A percentile compares a stretch with the other conserved stretches of the same genome.
Conservation (phyloP, 176 grass and related monocot species). For the Zoysia pacifica region DNA sequence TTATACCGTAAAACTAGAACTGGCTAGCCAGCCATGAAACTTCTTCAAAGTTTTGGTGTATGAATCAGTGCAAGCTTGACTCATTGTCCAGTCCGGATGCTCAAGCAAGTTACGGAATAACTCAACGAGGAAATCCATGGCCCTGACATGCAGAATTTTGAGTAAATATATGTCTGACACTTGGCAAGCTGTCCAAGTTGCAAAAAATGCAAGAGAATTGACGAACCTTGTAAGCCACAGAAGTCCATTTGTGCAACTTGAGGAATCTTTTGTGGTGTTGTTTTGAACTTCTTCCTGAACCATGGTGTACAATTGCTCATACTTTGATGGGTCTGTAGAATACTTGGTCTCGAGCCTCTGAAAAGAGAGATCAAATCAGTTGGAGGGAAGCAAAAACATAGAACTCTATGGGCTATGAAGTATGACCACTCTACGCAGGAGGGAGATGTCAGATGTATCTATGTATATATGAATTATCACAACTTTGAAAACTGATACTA, state of each 20-base stretch:
- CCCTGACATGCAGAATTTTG: slow-evolving; percentile 46
- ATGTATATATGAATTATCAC: slow-evolving; percentile 4
- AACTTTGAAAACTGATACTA: neutral
- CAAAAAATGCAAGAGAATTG: slow-evolving; percentile 20
- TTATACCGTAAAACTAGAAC: slow-evolving; percentile 88
- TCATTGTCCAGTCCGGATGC: slow-evolving; percentile 85
- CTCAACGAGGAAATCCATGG: slow-evolving; percentile 96
- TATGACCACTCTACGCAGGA: neutral
- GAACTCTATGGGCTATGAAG: neutral
- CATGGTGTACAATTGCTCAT: slow-evolving; percentile 81
- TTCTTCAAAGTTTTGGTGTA: slow-evolving; percentile 96
- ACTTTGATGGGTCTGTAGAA: slow-evolving; percentile 71
- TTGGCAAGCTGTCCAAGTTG: slow-evolving; percentile 10
- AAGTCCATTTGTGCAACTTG: slow-evolving; percentile 97
- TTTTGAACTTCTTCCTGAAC: slow-evolving; percentile 85
- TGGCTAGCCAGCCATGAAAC: slow-evolving; percentile 96
- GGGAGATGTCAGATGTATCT: neutral
- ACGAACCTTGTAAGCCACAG: slow-evolving; percentile 92
- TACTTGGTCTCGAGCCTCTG: slow-evolving; percentile 94
- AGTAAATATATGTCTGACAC: slow-evolving; percentile 12
- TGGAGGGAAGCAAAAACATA: neutral
- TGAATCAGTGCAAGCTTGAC: slow-evolving; percentile 85
- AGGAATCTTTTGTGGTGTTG: slow-evolving; percentile 82
- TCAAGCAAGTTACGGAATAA: slow-evolving; percentile 83
- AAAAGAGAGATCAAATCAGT: slow-evolving; percentile 26